phyloP scores from a whole-genome alignment of 345 rosid genomes.

The Murraya paniculata region DNA sequence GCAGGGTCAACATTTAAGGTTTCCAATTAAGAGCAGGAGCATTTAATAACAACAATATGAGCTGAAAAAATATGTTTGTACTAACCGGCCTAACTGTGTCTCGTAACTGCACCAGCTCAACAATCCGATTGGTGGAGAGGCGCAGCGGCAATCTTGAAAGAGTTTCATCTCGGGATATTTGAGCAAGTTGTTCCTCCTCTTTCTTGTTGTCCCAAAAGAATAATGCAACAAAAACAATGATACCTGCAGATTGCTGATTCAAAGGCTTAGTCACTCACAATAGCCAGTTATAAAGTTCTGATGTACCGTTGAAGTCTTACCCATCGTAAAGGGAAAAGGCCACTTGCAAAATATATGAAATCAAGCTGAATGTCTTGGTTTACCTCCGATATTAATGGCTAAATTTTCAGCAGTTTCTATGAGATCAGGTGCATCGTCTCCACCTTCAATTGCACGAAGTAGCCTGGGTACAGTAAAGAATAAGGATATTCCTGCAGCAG shows the following conservation, averaged over 20 bases:
- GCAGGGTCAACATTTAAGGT: neutral
- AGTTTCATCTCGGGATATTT: constrained; percentile 83
- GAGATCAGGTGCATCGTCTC: constrained; percentile 81
- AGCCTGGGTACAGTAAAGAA: constrained; percentile 85
- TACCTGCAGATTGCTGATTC: constrained; percentile 81
- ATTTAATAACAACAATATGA: neutral
- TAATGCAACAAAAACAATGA: constrained; percentile 65
- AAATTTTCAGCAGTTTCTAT: constrained; percentile 75
- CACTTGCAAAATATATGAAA: constrained; percentile 8
- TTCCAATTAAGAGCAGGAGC: constrained; percentile 9
- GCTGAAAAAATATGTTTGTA: constrained; percentile 14
- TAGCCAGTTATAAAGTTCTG: constrained; percentile 18
- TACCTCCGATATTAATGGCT: constrained; percentile 90
- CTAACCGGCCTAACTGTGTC: constrained; percentile 93
- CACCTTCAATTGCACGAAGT: constrained; percentile 62
- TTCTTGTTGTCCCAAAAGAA: constrained; percentile 90
- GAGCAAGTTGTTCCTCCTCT: constrained; percentile 94
- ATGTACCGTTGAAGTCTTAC: neutral
- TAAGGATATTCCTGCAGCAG: constrained; percentile 91
- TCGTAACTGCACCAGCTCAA: constrained; percentile 92
- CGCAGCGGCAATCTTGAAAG: constrained; percentile 89
- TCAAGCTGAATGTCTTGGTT: constrained; percentile 13
- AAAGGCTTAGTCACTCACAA: constrained; percentile 53
- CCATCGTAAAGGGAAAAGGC: constrained; percentile 16
- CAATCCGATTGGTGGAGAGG: constrained; percentile 86